Evolutionary conservation across 2,329 filamentous ascomycete genomes (phyloP), one percentile per base, ranked within the genome.

Genomic region (Nothomitra cinnamomea): DNA sequence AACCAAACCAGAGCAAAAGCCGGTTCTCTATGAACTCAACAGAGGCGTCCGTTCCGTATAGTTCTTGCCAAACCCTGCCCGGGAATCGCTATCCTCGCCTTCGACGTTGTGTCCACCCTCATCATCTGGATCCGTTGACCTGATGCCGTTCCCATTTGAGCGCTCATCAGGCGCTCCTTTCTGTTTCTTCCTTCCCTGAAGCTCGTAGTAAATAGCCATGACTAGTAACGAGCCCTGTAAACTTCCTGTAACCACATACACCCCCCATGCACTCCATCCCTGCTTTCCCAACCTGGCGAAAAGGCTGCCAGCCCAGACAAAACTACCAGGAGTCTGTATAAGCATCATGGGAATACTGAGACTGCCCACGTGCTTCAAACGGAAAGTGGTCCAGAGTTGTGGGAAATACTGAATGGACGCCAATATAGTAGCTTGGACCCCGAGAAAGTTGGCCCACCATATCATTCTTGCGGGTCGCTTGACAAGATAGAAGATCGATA

Each of bases 311-410:
- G 90, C 88, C 69, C 94, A 96, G 5, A 98, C 70, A 60, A 95
- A 82, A 56, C 87, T 88, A 0, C 92, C 92, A 0, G 92, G 92
- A 0, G 90, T 95, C 67, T 98, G 92, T 35, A 98, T 95, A 64
- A 85, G 85, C 89, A 98, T 96, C 84, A 95, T 96, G 3, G 87
- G 83, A 54, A 98, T 92, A 62, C 87, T 95, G 61, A 98, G 70
- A 65, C 88, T 95, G 53, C 88, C 88, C 1, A 94, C 84, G 61
- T 89, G 83, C 64, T 90, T 85, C 55, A 95, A 72, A 52, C 74
- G 77, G 69, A 86, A 94, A 0, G 92, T 98, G 52, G 85, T 95
- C 70, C 82, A 88, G 58, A 98, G 94, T 69, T 98, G 92, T 0
- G 92, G 92, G 15, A 98, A 72, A 67, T 96, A 98, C 69, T 98